Evolutionary conservation across 352 stramenopile species (phyloP).

Genomic region (Phytophthora ramorum): DNA sequence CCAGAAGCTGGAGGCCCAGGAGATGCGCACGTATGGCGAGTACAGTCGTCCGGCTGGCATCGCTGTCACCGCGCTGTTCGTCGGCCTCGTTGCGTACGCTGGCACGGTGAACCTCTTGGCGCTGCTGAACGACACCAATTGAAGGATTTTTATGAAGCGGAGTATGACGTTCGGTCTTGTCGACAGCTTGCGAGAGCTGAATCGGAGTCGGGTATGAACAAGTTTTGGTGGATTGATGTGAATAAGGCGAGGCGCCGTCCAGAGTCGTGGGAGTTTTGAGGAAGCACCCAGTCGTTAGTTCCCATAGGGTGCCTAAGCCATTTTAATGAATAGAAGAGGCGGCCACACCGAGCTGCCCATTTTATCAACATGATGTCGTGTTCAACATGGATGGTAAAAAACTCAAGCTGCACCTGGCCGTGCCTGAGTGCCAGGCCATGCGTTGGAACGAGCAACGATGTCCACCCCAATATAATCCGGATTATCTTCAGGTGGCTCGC

Average conservation of each 20-base stretch:
- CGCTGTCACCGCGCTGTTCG: constrained; percentile 45
- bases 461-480: no score
- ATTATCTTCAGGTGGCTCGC: neutral
- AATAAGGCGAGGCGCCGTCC: constrained; percentile 14
- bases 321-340: constrained; percentile 21
- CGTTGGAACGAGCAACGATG: no score
- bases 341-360: neutral
- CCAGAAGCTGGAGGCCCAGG: constrained; percentile 69
- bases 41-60: constrained; percentile 52
- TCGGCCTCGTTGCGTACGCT: constrained; percentile 51
- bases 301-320: constrained; percentile 14
- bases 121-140: constrained; percentile 42
- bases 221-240: constrained; percentile 29
- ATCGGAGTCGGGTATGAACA: constrained; percentile 12
- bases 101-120: constrained; percentile 52
- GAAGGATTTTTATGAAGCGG: constrained; percentile 22
- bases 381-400: neutral
- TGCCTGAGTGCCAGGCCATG: no score
- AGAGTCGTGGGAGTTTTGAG: constrained; percentile 25
- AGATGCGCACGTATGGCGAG: constrained; percentile 65
- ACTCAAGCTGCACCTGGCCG: no score
- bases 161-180: neutral
- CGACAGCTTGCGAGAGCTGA: constrained; percentile 5
- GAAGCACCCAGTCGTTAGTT: constrained; percentile 5
- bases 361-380: neutral